Percentiles rank a stretch among this genome's conserved stretches.
Conservation (phyloP, 1,284 basidiomycete species). For the Apiotrichum siamense region DNA sequence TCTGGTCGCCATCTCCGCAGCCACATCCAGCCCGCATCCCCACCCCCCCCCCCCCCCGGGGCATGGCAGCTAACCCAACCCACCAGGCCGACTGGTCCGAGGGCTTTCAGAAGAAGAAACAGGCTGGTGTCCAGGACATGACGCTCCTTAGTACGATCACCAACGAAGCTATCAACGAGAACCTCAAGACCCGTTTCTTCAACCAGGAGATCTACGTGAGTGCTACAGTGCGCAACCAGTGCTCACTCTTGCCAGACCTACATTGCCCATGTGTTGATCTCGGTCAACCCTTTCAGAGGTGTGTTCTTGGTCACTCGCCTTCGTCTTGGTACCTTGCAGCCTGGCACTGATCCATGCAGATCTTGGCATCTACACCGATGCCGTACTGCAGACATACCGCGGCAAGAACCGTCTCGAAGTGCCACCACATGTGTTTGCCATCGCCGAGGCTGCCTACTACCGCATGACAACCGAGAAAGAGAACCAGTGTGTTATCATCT, state of each 20-base stretch:
- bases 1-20: not conserved
- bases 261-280: conserved; percentile 94
- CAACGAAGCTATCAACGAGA: conserved; percentile 97
- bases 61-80: conserved; percentile 1
- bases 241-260: conserved; percentile 59
- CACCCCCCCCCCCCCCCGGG: too few species aligned
- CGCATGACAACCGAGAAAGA: conserved; percentile 99
- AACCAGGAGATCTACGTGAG: conserved; percentile 86
- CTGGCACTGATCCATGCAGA: conserved; percentile 51
- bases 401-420: conserved; percentile 99
- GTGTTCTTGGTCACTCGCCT: conserved; percentile 20
- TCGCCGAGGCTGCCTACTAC: conserved; percentile 96
- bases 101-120: conserved; percentile 97
- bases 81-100: conserved; percentile 92
- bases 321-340: not conserved
- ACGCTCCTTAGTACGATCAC: conserved; percentile 94
- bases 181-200: conserved; percentile 91
- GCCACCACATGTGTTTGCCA: conserved; percentile 94
- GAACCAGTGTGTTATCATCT: conserved; percentile 99
- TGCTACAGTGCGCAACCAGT: not conserved
- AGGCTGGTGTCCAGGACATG: conserved; percentile 97
- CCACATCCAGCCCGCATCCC: too few species aligned
- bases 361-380: conserved; percentile 94
- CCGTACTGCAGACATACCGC: conserved; percentile 76
- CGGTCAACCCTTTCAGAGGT: conserved; percentile 97